Percentiles rank a stretch among this genome's conserved stretches.
These are phyloP conservation scores for Huntiella decipiens DNA, from an alignment of 2,329 filamentous ascomycete genomes.

Conservation along the genomic window DNA sequence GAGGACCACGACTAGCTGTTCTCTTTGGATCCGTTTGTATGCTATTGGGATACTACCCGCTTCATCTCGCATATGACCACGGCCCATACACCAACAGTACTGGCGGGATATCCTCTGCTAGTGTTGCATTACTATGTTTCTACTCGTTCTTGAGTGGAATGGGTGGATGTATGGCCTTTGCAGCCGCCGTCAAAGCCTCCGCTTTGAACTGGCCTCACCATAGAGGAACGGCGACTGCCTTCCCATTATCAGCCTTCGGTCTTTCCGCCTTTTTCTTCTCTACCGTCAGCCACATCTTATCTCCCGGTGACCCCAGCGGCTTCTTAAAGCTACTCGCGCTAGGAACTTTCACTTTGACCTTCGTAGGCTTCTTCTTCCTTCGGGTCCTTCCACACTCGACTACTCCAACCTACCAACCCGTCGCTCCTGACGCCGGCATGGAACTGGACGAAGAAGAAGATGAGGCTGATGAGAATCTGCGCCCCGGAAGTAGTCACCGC, in stretches of 20 bases:
- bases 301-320: slow-evolving; percentile 64
- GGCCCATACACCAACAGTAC: slow-evolving; percentile 21
- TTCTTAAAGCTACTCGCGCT: slow-evolving; percentile 65
- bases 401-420: slow-evolving; percentile 31
- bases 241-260: slow-evolving; percentile 82
- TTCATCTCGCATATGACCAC: slow-evolving; percentile 58
- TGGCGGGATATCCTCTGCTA: slow-evolving; percentile 20
- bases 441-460: background rate
- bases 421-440: slow-evolving; percentile 17
- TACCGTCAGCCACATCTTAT: slow-evolving; percentile 52
- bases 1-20: slow-evolving; percentile 62
- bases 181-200: slow-evolving; percentile 66
- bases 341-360: slow-evolving; percentile 58
- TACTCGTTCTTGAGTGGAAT: slow-evolving; percentile 74
- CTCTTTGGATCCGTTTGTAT: slow-evolving; percentile 56
- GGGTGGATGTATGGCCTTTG: slow-evolving; percentile 82
- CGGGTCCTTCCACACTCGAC: slow-evolving; percentile 43
- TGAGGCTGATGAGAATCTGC: background rate
- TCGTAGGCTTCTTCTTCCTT: slow-evolving; percentile 70
- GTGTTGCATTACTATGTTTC: slow-evolving; percentile 49
- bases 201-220: slow-evolving; percentile 84
- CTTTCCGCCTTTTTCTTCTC: slow-evolving; percentile 96
- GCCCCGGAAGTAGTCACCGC: background rate
- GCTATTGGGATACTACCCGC: slow-evolving; percentile 65
- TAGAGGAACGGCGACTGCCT: slow-evolving; percentile 82